Evolutionary conservation across 2,329 filamentous ascomycete genomes (phyloP), one percentile per base, ranked within the genome.

Genomic region (Clarireedia homoeocarpa): DNA sequence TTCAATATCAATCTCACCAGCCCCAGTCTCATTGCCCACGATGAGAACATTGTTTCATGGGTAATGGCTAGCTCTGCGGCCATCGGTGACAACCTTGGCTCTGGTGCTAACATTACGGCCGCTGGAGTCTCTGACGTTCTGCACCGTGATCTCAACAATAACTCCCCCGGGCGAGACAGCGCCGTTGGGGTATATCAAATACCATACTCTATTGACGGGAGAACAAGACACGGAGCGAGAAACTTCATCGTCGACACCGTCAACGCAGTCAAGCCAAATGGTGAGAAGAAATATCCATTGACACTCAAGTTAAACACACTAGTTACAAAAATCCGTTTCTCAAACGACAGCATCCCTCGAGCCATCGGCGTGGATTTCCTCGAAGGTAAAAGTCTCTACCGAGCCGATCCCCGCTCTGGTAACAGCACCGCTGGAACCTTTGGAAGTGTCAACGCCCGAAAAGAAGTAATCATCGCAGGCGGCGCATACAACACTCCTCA

Each of bases 381-480:
- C 2, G 62, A 69, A 15, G 74, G 73, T 0, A 66, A 72, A 55
- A 70, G 67, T 24, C 47, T 76, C 1, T 77, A 77, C 60, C 67
- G 69, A 5, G 74, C 74, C 0, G 73, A 76, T 59, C 64, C 75
- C 9, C 71, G 74, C 5, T 42, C 46, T 15, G 30, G 20, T 17
- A 64, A 63, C 4, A 69, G 71, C 45, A 57, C 62, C 30, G 45
- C 45, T 10, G 58, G 59, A 15, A 57, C 58, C 12, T 66, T 65
- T 1, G 54, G 56, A 15, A 36, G 71, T 3, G 58, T 50, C 5
- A 49, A 34, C 10, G 53, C 53, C 1, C 36, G 34, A 40, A 48
- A 48, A 39, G 74, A 78, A 59, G 74, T 79, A 39, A 76, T 79
- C 57, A 55, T 79, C n/a, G 67, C 75, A 3, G 76, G 71, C n/a